These are phyloP conservation scores for Aureobasidium sp. DNA, from an alignment of 2,329 filamentous ascomycete species.

Conservation along the genomic window DNA sequence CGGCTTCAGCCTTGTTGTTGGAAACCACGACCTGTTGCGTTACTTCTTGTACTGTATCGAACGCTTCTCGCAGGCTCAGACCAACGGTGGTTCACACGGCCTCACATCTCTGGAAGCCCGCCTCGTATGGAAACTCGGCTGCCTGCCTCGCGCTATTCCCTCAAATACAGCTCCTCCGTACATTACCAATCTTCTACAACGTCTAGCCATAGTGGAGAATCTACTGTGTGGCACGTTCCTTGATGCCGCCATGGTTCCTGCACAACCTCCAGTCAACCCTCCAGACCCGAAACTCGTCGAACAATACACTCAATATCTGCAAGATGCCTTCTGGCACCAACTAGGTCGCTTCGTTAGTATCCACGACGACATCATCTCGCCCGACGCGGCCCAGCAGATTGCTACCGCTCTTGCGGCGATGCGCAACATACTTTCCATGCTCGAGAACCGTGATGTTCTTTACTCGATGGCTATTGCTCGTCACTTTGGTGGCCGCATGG, in stretches of 20 bases:
- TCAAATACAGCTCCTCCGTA: slow-evolving; percentile 22
- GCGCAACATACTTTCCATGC: slow-evolving; percentile 63
- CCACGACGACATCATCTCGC: slow-evolving; percentile 41
- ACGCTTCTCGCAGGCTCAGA: slow-evolving; percentile 22
- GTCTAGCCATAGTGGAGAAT: slow-evolving; percentile 66
- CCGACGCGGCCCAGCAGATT: slow-evolving; percentile 2
- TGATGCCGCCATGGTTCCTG: slow-evolving; percentile 48
- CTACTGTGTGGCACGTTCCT: slow-evolving; percentile 66
- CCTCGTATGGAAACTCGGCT: slow-evolving; percentile 51
- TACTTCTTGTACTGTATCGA: slow-evolving; percentile 58
- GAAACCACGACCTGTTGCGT: slow-evolving; percentile 41
- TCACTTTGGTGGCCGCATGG: slow-evolving; percentile 55
- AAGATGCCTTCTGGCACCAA: slow-evolving; percentile 62
- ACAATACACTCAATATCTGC: slow-evolving; percentile 18
- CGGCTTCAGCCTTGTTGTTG: slow-evolving; percentile 3
- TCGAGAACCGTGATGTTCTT: slow-evolving; percentile 81
- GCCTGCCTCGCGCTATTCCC: slow-evolving; percentile 31
- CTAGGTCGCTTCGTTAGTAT: slow-evolving; percentile 64
- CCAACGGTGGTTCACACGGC: slow-evolving; percentile 8
- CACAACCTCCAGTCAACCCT: slow-evolving; percentile 30
- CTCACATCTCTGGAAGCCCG: slow-evolving; percentile 48
- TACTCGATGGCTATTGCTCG: slow-evolving; percentile 80
- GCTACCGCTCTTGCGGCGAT: slow-evolving; percentile 47
- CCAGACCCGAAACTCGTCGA: slow-evolving; percentile 15
- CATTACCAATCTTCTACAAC: slow-evolving; percentile 51